A percentile compares a stretch with the other conserved stretches of the same genome.
phyloP scores from a whole-genome alignment of 1,139 yeast genomes.

The Yamadazyma dendronema region DNA sequence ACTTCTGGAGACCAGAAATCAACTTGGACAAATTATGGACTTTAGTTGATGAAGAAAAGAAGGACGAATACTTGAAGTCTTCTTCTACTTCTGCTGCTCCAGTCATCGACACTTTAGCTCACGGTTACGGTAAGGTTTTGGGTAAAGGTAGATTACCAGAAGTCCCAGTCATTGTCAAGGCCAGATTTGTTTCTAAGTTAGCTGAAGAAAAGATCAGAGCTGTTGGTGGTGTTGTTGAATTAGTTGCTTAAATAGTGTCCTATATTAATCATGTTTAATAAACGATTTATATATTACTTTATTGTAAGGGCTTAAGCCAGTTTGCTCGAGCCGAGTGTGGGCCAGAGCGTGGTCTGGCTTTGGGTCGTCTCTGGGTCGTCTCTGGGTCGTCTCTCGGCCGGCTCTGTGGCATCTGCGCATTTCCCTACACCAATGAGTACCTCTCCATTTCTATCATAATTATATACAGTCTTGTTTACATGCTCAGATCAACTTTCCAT shows the following conservation, averaged over 20 bases:
- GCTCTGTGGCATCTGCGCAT: too few species aligned
- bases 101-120: slow-evolving; percentile 98
- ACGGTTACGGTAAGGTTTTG: slow-evolving; percentile 99
- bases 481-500: too few species aligned
- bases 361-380: too few species aligned
- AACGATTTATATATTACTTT: slow-evolving; percentile 11
- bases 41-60: slow-evolving; percentile 89
- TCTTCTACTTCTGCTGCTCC: slow-evolving; percentile 92
- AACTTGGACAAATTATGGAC: slow-evolving; percentile 99
- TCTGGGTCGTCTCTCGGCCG: too few species aligned
- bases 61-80: slow-evolving; percentile 89
- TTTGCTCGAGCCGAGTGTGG: too few species aligned
- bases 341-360: too few species aligned
- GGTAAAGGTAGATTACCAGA: slow-evolving; percentile 99
- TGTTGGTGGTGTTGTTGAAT: slow-evolving; percentile 99
- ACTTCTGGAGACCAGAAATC: slow-evolving; percentile 97
- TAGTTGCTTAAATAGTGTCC: slow-evolving; percentile 71
- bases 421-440: too few species aligned
- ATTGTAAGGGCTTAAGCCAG: too few species aligned
- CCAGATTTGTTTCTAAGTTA: slow-evolving; percentile 97
- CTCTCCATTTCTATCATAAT: too few species aligned
- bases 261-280: slow-evolving; percentile 14
- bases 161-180: slow-evolving; percentile 98
- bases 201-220: slow-evolving; percentile 99
- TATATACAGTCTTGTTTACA: too few species aligned